Conservation (phyloP, 257 asterid genomes). For the Nicotiana otophora region DNA sequence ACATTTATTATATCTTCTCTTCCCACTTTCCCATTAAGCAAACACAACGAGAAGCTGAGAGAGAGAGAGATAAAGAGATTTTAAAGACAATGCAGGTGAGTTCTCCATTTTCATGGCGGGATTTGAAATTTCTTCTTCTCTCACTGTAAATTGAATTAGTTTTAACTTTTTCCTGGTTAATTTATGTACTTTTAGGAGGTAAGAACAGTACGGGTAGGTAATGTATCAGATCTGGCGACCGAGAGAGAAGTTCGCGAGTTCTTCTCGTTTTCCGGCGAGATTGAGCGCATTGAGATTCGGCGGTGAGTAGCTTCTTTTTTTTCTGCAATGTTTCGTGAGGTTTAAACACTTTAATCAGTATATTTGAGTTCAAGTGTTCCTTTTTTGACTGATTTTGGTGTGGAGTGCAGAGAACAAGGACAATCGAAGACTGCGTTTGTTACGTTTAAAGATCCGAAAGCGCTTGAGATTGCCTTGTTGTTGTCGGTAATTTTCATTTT, state of each 20-base stretch:
- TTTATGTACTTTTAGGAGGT: constrained; percentile 14
- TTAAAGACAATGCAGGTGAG: constrained; percentile 57
- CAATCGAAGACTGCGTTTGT: constrained; percentile 68
- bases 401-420: constrained; percentile 54
- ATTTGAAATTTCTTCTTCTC: neutral
- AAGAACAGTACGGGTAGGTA: constrained; percentile 63
- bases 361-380: neutral
- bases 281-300: constrained; percentile 75
- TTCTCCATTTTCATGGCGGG: neutral
- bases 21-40: neutral
- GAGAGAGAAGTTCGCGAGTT: constrained; percentile 94
- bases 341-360: neutral
- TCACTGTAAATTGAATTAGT: neutral
- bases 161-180: neutral
- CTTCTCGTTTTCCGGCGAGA: constrained; percentile 93
- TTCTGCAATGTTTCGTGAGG: neutral
- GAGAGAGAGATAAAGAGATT: constrained; percentile 6
- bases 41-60: constrained; percentile 10
- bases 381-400: constrained; percentile 1
- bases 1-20: neutral
- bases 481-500: constrained; percentile 54
- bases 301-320: constrained; percentile 29
- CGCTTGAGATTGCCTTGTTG: constrained; percentile 87
- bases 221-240: constrained; percentile 78
- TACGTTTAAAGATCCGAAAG: constrained; percentile 82